phyloP scores from a whole-genome alignment of 2,329 filamentous ascomycete species.

The Trichoderma lentiforme region DNA sequence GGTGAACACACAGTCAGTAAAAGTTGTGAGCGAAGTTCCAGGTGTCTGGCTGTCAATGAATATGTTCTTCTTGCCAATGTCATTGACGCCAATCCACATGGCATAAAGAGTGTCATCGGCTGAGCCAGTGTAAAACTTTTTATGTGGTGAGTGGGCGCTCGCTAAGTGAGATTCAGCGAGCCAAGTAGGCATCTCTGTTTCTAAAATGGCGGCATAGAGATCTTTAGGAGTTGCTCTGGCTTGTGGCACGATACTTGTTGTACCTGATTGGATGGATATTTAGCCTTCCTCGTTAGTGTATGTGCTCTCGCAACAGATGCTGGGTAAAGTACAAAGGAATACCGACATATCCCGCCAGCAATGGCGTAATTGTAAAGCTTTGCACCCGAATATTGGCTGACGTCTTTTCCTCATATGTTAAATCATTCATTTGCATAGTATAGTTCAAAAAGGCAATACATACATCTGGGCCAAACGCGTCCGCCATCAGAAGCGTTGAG shows the following conservation, averaged over 20 bases:
- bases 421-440: background rate
- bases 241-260: background rate
- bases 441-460: background rate
- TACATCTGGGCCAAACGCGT: background rate
- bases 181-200: background rate
- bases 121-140: background rate
- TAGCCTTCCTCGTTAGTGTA: background rate
- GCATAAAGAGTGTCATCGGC: background rate
- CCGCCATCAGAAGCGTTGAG: background rate
- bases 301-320: background rate
- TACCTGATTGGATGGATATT: background rate
- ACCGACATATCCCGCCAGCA: background rate
- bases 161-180: background rate
- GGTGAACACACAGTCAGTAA: background rate
- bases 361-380: background rate
- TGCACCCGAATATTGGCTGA: background rate
- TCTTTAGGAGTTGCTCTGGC: background rate
- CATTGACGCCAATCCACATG: background rate
- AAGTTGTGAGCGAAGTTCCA: background rate
- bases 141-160: background rate
- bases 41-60: background rate
- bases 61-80: background rate
- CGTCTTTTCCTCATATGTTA: background rate
- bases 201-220: background rate
- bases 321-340: background rate